phyloP scores from a whole-genome alignment of 306 rosid genomes.

The Quercus dentata region DNA sequence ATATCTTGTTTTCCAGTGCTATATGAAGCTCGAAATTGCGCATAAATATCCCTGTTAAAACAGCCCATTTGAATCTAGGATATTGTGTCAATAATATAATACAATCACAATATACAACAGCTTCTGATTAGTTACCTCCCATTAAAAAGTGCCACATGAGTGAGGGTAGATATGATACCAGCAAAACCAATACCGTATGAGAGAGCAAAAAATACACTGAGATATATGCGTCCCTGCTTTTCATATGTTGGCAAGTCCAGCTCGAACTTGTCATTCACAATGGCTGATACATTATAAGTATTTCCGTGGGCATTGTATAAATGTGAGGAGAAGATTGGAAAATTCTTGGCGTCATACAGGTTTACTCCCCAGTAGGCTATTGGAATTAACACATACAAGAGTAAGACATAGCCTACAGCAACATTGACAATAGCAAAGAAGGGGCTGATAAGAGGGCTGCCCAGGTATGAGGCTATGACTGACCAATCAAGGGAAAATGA shows the following conservation, averaged over 20 bases:
- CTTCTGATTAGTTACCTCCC: conserved; percentile 40
- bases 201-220: conserved; percentile 50
- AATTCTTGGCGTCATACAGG: conserved; percentile 47
- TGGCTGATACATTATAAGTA: conserved; percentile 35
- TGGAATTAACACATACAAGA: conserved; percentile 48
- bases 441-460: conserved; percentile 59
- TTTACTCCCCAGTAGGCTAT: conserved; percentile 50
- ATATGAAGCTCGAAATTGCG: conserved; percentile 34
- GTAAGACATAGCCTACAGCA: conserved; percentile 40
- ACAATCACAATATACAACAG: background rate
- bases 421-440: conserved; percentile 52
- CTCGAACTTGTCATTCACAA: conserved; percentile 58
- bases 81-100: too few species aligned
- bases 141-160: conserved; percentile 62
- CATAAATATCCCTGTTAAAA: conserved; percentile 43
- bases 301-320: conserved; percentile 41
- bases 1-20: conserved; percentile 43
- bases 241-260: conserved; percentile 42
- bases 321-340: conserved; percentile 51
- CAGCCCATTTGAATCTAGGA: background rate
- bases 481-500: conserved; percentile 60
- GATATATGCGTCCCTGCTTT: conserved; percentile 41
- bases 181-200: conserved; percentile 69
- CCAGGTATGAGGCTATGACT: conserved; percentile 44
- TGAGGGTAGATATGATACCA: conserved; percentile 44